phyloP scores from a whole-genome alignment of 768 basidiomycete species.

The Erythrobasidium yunnanense region DNA sequence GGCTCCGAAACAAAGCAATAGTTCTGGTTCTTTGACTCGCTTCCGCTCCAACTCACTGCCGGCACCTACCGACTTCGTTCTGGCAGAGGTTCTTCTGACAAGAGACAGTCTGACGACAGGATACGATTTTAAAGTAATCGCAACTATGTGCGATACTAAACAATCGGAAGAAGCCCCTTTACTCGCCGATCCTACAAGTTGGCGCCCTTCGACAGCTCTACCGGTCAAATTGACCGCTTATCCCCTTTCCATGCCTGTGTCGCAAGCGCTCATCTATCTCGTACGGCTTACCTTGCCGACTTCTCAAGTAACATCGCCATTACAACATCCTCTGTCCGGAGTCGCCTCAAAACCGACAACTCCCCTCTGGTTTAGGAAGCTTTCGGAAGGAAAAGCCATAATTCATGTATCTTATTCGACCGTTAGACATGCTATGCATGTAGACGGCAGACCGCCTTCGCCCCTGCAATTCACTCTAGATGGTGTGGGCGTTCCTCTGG shows the following conservation, averaged over 20 bases:
- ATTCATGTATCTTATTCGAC: constrained; percentile 43
- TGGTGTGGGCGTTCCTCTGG: neutral
- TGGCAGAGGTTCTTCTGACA: neutral
- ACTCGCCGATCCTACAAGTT: constrained; percentile 4
- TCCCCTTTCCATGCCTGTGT: constrained; percentile 55
- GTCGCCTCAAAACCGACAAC: constrained; percentile 46
- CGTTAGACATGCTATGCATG: constrained; percentile 48
- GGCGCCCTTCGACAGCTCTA: neutral
- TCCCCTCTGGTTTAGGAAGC: constrained; percentile 61
- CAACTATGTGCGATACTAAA: constrained; percentile 1
- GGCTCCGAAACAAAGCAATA: neutral
- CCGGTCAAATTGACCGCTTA: constrained; percentile 46
- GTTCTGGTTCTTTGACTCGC: neutral
- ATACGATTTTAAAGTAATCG: neutral
- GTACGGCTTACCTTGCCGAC: constrained; percentile 70
- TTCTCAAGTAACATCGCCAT: constrained; percentile 62
- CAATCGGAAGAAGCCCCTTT: neutral
- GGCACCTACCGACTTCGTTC: neutral
- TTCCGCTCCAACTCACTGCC: neutral
- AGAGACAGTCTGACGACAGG: neutral
- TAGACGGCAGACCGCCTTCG: constrained; percentile 39
- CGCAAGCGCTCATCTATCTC: constrained; percentile 52
- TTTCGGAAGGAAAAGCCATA: constrained; percentile 51
- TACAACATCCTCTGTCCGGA: constrained; percentile 67
- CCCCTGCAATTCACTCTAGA: neutral